Evolutionary conservation across 192 early-diverging fungal species (phyloP).

Genomic region (Linnemannia schmuckeri): DNA sequence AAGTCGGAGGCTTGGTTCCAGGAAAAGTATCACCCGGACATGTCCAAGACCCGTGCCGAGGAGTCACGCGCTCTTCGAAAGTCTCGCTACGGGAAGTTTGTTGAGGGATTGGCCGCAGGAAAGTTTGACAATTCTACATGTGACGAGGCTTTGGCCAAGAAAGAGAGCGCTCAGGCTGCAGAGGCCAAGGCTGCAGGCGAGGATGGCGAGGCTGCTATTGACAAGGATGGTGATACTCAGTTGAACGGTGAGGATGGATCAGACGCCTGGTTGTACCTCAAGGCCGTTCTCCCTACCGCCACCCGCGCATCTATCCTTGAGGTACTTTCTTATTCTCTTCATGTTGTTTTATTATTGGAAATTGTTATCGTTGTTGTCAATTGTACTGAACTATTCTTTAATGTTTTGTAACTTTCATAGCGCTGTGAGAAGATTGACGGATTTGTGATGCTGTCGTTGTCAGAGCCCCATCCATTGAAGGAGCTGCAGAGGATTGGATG

Average conservation of each 20-base stretch:
- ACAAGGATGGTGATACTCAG: slow-evolving; percentile 36
- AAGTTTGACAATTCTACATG: slow-evolving; percentile 70
- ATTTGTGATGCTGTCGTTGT: slow-evolving; percentile 86
- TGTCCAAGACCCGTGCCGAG: slow-evolving; percentile 65
- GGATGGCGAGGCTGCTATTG: background rate
- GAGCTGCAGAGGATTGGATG: slow-evolving; percentile 93
- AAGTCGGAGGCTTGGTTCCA: slow-evolving; percentile 92
- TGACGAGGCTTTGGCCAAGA: slow-evolving; percentile 52
- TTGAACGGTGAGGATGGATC: background rate
- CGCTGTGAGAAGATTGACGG: slow-evolving; percentile 78
- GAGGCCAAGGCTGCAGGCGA: slow-evolving; percentile 32
- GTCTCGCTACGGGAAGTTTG: slow-evolving; percentile 70
- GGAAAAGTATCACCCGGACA: slow-evolving; percentile 92
- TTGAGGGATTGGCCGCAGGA: slow-evolving; percentile 75
- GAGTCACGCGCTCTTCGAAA: slow-evolving; percentile 68
- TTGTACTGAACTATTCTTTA: background rate
- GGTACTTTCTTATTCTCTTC: slow-evolving; percentile 12
- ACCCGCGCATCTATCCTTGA: slow-evolving; percentile 42
- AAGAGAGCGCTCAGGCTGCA: slow-evolving; percentile 15
- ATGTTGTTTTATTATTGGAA: background rate
- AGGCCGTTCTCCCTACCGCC: slow-evolving; percentile 36
- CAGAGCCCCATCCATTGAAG: slow-evolving; percentile 87
- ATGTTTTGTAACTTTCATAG: slow-evolving; percentile 42
- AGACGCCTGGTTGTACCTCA: slow-evolving; percentile 37
- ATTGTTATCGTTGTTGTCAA: background rate